These are phyloP conservation scores for Euphrasia confusa DNA, from an alignment of 257 asterid genomes.

Conservation along the genomic window DNA sequence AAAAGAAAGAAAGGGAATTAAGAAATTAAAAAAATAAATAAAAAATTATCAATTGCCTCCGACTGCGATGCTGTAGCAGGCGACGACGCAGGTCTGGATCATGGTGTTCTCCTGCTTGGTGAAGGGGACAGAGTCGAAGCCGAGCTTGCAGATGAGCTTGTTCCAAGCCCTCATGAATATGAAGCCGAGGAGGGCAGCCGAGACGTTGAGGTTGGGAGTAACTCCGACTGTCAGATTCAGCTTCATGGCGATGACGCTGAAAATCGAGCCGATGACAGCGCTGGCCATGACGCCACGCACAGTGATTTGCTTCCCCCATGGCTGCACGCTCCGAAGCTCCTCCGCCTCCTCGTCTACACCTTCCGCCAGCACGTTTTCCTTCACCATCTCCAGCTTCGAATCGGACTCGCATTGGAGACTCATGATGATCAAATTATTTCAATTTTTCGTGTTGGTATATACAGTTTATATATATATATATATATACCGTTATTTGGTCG, in stretches of 20 bases:
- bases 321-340: not conserved
- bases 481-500: too few relatives aligned
- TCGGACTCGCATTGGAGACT: too few relatives aligned
- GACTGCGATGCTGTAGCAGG: not conserved
- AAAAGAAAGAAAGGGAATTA: too few relatives aligned
- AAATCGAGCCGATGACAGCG: not conserved
- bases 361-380: too few relatives aligned
- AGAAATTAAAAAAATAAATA: too few relatives aligned
- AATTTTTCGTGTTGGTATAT: too few relatives aligned
- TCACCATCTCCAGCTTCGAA: too few relatives aligned
- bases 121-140: not conserved
- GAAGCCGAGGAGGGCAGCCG: not conserved
- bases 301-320: not conserved
- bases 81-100: not conserved
- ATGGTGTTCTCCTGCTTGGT: not conserved
- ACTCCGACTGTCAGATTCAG: not conserved
- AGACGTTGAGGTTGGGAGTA: not conserved
- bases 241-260: not conserved
- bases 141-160: not conserved
- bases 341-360: not conserved
- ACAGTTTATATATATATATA: too few relatives aligned
- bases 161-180: not conserved
- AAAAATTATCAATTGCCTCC: constrained; percentile 1
- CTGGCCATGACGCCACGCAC: not conserved
- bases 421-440: too few relatives aligned